Percentiles rank a stretch among this genome's conserved stretches.
Conservation (phyloP, 2,329 filamentous ascomycete species). For the Aspergillus fructus region DNA sequence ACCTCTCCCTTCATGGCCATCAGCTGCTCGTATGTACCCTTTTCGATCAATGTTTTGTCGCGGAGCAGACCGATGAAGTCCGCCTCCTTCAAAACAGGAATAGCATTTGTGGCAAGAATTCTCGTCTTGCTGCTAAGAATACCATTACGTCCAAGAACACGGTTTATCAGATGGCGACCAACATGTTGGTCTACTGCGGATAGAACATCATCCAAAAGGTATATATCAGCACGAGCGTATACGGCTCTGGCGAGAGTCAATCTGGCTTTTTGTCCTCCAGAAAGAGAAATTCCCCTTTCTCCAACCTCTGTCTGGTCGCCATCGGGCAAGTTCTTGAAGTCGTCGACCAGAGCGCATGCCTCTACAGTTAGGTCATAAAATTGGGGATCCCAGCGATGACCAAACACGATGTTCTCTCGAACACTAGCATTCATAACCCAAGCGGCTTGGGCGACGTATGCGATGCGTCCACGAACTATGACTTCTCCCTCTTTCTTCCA, state of each 20-base stretch:
- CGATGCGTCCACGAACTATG: slow-evolving; percentile 74
- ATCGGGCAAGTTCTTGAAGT: slow-evolving; percentile 89
- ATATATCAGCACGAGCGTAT: slow-evolving; percentile 94
- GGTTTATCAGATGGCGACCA: slow-evolving; percentile 89
- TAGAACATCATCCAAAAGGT: slow-evolving; percentile 88
- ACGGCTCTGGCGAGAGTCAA: slow-evolving; percentile 90
- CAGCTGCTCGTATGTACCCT: slow-evolving; percentile 85
- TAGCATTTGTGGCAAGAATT: slow-evolving; percentile 92
- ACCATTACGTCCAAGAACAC: slow-evolving; percentile 83
- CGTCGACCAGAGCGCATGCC: slow-evolving; percentile 85
- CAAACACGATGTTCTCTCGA: slow-evolving; percentile 95
- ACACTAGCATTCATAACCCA: slow-evolving; percentile 99
- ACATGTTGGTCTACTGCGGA: slow-evolving; percentile 99
- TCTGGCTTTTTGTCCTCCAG: slow-evolving; percentile 92
- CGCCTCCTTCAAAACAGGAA: slow-evolving; percentile 83
- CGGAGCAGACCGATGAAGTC: slow-evolving; percentile 84
- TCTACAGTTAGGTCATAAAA: slow-evolving; percentile 94
- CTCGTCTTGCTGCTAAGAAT: slow-evolving; percentile 82
- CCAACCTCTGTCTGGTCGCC: slow-evolving; percentile 96
- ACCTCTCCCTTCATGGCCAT: slow-evolving; percentile 94
- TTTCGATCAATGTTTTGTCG: slow-evolving; percentile 79
- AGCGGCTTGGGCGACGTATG: slow-evolving; percentile 87
- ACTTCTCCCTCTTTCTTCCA: slow-evolving; percentile 88
- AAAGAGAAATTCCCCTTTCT: slow-evolving; percentile 93
- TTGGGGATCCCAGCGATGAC: slow-evolving; percentile 85